Percentiles rank a stretch among this genome's conserved stretches.
These are phyloP conservation scores for Phytopythium sindhum DNA, from an alignment of 352 stramenopile species.

Conservation along the genomic window DNA sequence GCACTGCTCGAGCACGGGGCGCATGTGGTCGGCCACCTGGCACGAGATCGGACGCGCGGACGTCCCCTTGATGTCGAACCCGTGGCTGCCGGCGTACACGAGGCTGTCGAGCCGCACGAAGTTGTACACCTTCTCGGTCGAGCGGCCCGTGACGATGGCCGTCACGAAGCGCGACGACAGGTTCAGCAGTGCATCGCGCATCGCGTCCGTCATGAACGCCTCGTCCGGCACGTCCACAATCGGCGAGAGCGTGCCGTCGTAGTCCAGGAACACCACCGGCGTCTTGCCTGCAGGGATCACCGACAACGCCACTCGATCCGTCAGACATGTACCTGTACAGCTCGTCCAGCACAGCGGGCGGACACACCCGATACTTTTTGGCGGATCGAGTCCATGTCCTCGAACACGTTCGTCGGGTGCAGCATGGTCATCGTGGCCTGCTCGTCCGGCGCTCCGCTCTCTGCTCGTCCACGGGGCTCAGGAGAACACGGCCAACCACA, in stretches of 20 bases:
- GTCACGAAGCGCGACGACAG: conserved; percentile 71
- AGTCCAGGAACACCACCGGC: conserved; percentile 71
- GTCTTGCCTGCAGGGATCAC: conserved; percentile 39
- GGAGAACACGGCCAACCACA: too few relatives aligned
- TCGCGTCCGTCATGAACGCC: conserved; percentile 66
- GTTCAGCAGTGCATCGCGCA: conserved; percentile 48
- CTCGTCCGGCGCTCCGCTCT: not conserved
- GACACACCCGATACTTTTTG: conserved; percentile 47
- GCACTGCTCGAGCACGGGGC: conserved; percentile 41
- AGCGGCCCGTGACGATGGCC: conserved; percentile 70
- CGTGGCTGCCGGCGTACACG: conserved; percentile 78
- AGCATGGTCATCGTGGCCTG: conserved; percentile 23
- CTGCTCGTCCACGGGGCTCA: not conserved
- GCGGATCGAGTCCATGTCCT: conserved; percentile 51
- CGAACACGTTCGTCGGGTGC: conserved; percentile 57
- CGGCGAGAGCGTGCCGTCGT: conserved; percentile 72
- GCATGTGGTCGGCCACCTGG: conserved; percentile 52
- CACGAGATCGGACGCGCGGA: conserved; percentile 53
- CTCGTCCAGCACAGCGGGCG: not conserved
- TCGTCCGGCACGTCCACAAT: conserved; percentile 74
- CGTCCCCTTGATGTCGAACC: conserved; percentile 76
- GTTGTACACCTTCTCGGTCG: conserved; percentile 72
- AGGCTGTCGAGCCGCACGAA: conserved; percentile 77
- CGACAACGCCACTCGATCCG: conserved; percentile 6
- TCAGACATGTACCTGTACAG: too few relatives aligned